Conservation (phyloP, 1,139 yeast genomes). For the Kurtzmaniella quercitrusa region DNA sequence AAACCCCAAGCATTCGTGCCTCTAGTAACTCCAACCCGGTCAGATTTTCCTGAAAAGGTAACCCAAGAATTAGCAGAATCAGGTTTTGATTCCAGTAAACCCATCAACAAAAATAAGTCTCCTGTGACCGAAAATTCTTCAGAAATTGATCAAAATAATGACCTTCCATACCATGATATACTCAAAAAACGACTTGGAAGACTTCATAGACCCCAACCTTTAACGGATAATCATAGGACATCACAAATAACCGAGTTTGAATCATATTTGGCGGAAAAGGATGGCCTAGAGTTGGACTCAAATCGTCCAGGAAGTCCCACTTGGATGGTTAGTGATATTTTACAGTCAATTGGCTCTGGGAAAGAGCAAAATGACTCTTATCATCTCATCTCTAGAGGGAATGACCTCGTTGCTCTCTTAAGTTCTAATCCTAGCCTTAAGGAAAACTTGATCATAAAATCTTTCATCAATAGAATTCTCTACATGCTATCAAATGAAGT, state of each 20-base stretch:
- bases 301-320: slow-evolving; percentile 25
- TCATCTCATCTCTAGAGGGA: slow-evolving; percentile 53
- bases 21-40: too few relatives aligned
- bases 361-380: slow-evolving; percentile 37
- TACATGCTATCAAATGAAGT: slow-evolving; percentile 54
- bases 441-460: slow-evolving; percentile 59
- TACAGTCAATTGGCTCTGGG: slow-evolving; percentile 21
- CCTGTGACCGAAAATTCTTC: too few relatives aligned
- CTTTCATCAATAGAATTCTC: slow-evolving; percentile 58
- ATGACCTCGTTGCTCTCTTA: slow-evolving; percentile 58
- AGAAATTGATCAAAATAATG: too few relatives aligned
- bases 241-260: neutral
- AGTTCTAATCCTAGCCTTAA: slow-evolving; percentile 57
- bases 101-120: too few relatives aligned
- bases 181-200: too few relatives aligned
- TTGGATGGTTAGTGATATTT: slow-evolving; percentile 33
- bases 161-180: too few relatives aligned
- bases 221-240: too few relatives aligned
- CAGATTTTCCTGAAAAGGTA: too few relatives aligned
- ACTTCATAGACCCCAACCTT: too few relatives aligned
- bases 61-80: too few relatives aligned
- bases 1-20: too few relatives aligned
- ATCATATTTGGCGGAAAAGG: neutral
- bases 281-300: neutral
- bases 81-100: too few relatives aligned